Base-by-base conservation (phyloP, 2,329 filamentous ascomycete genomes). In the Apiospora marii region DNA sequence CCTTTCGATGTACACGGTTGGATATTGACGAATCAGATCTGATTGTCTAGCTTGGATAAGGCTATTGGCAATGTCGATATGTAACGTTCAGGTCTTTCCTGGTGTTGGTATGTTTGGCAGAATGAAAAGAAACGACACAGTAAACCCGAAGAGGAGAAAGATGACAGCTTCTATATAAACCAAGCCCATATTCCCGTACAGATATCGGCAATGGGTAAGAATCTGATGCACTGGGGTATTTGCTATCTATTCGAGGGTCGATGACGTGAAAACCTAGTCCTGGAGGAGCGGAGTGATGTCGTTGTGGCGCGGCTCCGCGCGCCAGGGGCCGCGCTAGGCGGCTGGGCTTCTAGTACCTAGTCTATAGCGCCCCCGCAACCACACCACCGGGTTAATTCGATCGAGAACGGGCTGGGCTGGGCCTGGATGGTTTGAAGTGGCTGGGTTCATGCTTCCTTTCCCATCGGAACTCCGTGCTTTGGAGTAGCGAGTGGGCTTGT, bases 231-330 rank as follows among this genome's bases (percentile, higher is more conserved):
- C 14, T 22, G 4, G 16, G n/a, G 0, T 34, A 1, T 34, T 19
- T 34, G 51, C 51, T 61, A 22, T 34, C 30, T 13, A 61, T 30
- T 22, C 27, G 13, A 30, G 51, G 30, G 30, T 22, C 53, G 53
- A 61, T 61, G 53, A 61, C 53, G 53, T n/a, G 30, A 16, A 34
- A 22, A 22, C 10, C 53, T 61, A 37, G 30, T 37, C 53, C 27
- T 37, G 12, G 53, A 61, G 27, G 8, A 61, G 53, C 30, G 13
- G 30, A 61, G 53, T 61, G 53, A 61, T 61, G 53, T 61, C 30
- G 53, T 61, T 22, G 30, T 61, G 53, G 53, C 53, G 53, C 53
- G 53, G 53, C 30, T 37, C 53, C 7, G 53, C 53, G 53, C 53
- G 14, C 53, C 53, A 61, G 53, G 53, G n/a, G 16, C 30, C 16